Evolutionary conservation across 2,329 filamentous ascomycete genomes (phyloP).

Genomic region (Teratosphaeriaceae sp.): DNA sequence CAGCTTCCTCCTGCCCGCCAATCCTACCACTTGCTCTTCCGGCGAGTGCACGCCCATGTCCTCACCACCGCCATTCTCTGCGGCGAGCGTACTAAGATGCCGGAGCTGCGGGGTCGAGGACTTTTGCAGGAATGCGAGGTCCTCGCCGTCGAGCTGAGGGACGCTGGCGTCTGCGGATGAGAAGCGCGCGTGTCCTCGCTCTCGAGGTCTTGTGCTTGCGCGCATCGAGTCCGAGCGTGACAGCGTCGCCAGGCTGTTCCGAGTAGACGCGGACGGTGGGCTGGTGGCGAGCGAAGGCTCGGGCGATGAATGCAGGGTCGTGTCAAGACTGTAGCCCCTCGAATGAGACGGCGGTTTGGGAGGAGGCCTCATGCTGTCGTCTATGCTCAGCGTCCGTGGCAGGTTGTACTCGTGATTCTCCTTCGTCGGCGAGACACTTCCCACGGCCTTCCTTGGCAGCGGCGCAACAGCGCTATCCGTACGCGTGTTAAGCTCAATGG

Average conservation of each 20-base stretch:
- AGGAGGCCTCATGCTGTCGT: conserved; percentile 11
- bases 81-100: conserved; percentile 70
- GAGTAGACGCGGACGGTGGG: conserved; percentile 21
- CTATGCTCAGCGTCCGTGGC: neutral
- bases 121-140: conserved; percentile 74
- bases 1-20: conserved; percentile 75
- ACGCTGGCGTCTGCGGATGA: conserved; percentile 20
- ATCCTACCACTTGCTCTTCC: conserved; percentile 77
- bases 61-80: conserved; percentile 65
- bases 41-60: conserved; percentile 74
- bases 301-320: conserved; percentile 17
- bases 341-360: conserved; percentile 18
- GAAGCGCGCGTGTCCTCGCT: conserved; percentile 27
- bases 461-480: conserved; percentile 10
- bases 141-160: conserved; percentile 36
- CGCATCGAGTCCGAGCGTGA: conserved; percentile 32
- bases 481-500: conserved; percentile 25
- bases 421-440: conserved; percentile 17
- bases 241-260: conserved; percentile 28
- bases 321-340: conserved; percentile 20
- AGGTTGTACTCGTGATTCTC: conserved; percentile 17
- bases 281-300: conserved; percentile 14
- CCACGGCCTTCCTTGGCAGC: conserved; percentile 1
- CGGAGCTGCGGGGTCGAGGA: conserved; percentile 87
- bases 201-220: conserved; percentile 26